A percentile compares a stretch with the other conserved stretches of the same genome.
Conservation (phyloP, 768 basidiomycete species). For the Neoboletus subvelutipes region DNA sequence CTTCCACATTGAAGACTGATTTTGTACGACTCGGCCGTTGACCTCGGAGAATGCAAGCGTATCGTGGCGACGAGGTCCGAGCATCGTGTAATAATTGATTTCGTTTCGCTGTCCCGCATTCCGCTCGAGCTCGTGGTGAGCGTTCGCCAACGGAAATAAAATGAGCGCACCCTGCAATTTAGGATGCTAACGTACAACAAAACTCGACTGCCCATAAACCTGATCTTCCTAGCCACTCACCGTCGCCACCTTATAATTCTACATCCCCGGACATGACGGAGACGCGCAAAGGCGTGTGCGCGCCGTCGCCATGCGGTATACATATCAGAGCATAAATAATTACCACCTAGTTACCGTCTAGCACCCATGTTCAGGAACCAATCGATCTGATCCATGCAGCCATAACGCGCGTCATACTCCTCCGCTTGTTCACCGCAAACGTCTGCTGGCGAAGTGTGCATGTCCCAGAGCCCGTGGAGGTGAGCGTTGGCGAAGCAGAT, state of each 20-base stretch:
- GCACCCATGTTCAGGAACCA: conserved; percentile 2
- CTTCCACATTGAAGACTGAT: no score
- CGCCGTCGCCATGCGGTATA: neutral
- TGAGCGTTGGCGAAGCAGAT: conserved; percentile 3
- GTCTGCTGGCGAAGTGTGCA: conserved; percentile 25
- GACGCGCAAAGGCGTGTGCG: neutral
- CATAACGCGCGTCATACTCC: conserved; percentile 15
- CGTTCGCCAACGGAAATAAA: conserved; percentile 4
- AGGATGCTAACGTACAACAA: neutral
- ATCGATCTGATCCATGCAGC: conserved; percentile 25
- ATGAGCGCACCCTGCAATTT: neutral
- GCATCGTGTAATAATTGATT: neutral
- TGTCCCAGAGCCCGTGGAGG: conserved; percentile 5
- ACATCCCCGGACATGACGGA: neutral
- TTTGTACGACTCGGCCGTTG: no score
- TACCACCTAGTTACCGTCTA: neutral
- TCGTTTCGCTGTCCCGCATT: neutral
- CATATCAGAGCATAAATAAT: conserved; percentile 1
- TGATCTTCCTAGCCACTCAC: no score
- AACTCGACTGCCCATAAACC: neutral
- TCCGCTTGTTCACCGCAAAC: conserved; percentile 17
- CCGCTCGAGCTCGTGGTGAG: neutral
- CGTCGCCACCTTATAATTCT: neutral
- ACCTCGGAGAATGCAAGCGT: no score
- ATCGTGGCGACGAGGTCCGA: no score